Conservation (phyloP, 2,329 filamentous ascomycete species). For the Xylariaceae sp. region DNA sequence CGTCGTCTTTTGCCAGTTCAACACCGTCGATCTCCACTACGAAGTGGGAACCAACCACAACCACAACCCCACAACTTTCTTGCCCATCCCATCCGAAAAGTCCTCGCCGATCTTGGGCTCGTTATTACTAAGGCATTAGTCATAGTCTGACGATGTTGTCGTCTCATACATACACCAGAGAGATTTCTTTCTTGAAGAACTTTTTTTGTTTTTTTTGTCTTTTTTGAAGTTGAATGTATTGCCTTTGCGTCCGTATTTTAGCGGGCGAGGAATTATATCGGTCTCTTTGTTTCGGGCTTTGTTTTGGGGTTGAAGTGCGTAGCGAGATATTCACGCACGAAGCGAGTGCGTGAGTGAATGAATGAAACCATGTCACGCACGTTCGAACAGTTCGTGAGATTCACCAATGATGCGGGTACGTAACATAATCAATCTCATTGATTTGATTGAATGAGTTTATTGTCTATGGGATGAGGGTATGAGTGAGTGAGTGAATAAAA, state of each 20-base stretch:
- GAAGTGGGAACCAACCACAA: neutral
- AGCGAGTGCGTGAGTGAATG: too few species aligned
- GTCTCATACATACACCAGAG: neutral
- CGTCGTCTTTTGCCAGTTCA: too few species aligned
- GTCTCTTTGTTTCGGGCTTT: neutral
- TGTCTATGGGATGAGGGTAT: neutral
- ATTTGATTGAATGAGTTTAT: neutral
- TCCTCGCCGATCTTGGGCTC: too few species aligned
- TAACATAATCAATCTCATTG: neutral
- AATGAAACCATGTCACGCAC: slow-evolving; percentile 23
- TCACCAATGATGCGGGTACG: slow-evolving; percentile 44
- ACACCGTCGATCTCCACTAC: neutral
- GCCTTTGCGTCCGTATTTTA: neutral
- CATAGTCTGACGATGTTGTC: neutral
- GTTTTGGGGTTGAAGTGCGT: neutral
- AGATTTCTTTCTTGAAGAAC: neutral
- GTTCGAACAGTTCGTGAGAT: slow-evolving; percentile 39
- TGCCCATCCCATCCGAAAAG: too few species aligned
- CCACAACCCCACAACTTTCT: neutral
- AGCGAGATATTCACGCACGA: too few species aligned
- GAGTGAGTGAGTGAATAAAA: neutral
- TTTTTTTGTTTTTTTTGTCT: too few species aligned
- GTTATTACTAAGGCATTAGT: too few species aligned
- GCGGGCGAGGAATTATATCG: neutral
- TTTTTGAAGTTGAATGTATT: neutral